These are phyloP conservation scores for Monilinia fructicola DNA, from an alignment of 2,329 filamentous ascomycete genomes.

Conservation along the genomic window DNA sequence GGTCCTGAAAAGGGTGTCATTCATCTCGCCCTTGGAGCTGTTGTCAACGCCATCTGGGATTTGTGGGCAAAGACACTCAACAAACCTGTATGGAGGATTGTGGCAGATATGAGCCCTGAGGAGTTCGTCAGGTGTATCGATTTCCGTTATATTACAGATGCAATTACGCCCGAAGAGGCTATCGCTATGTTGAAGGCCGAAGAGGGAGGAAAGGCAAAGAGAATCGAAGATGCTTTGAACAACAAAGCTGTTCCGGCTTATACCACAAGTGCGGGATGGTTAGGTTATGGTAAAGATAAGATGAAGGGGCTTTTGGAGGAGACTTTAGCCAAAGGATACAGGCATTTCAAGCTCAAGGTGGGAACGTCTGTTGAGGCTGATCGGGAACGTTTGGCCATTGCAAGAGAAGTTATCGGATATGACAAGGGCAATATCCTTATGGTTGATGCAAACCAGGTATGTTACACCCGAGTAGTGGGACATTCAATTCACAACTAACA, in stretches of 20 bases:
- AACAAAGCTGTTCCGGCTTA: conserved; percentile 83
- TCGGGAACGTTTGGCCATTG: conserved; percentile 67
- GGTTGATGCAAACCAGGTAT: conserved; percentile 86
- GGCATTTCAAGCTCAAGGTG: conserved; percentile 90
- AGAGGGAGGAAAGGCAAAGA: conserved; percentile 66
- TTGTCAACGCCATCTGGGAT: conserved; percentile 92
- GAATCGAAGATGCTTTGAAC: conserved; percentile 71
- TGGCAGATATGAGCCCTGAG: conserved; percentile 86
- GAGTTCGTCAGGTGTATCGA: conserved; percentile 87
- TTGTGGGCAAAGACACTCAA: conserved; percentile 85
- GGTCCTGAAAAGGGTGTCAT: conserved; percentile 93
- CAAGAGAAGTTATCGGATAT: conserved; percentile 76
- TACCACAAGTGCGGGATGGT: conserved; percentile 86
- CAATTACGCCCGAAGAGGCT: conserved; percentile 83
- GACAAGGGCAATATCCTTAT: conserved; percentile 74
- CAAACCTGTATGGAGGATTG: conserved; percentile 88
- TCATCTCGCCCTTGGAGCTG: conserved; percentile 83
- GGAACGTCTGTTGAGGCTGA: conserved; percentile 73
- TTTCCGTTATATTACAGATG: conserved; percentile 92
- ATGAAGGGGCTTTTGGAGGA: conserved; percentile 73
- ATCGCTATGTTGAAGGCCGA: conserved; percentile 65
- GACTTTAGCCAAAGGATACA: conserved; percentile 74
- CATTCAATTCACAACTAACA: background rate
- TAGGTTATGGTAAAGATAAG: conserved; percentile 88
- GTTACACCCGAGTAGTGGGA: conserved; percentile 29